Conservation (phyloP, 768 basidiomycete genomes). For the Auriscalpium orientale region DNA sequence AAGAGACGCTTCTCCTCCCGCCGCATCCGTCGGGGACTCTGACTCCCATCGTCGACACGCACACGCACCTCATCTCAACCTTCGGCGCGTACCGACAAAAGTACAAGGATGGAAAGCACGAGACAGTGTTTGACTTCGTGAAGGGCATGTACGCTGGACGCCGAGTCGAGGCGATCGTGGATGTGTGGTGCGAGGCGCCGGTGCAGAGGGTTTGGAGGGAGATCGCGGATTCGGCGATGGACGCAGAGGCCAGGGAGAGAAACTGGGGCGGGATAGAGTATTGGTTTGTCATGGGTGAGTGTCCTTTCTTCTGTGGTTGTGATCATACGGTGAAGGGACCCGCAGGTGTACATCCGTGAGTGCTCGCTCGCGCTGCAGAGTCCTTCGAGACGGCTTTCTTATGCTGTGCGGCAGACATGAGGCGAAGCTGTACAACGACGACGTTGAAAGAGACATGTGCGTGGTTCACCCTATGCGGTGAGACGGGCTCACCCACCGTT, state of each 20-base stretch:
- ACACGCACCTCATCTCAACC: constrained; percentile 77
- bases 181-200: constrained; percentile 87
- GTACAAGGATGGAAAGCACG: constrained; percentile 50
- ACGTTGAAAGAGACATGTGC: constrained; percentile 62
- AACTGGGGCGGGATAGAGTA: constrained; percentile 69
- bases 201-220: constrained; percentile 57
- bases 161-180: constrained; percentile 61
- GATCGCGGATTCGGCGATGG: constrained; percentile 63
- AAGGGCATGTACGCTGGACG: constrained; percentile 49
- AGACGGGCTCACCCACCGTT: neutral
- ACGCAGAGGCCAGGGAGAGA: constrained; percentile 34
- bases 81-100: constrained; percentile 52
- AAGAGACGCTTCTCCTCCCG: constrained; percentile 10
- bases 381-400: neutral
- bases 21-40: constrained; percentile 1
- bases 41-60: constrained; percentile 68
- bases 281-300: constrained; percentile 74
- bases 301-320: neutral
- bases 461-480: constrained; percentile 16
- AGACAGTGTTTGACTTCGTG: constrained; percentile 63
- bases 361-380: constrained; percentile 5
- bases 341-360: constrained; percentile 69
- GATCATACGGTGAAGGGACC: neutral
- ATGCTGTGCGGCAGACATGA: constrained; percentile 45
- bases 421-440: constrained; percentile 59